Evolutionary conservation across 176 grass and related monocot genomes (phyloP), one percentile per base, ranked within the genome.

Genomic region (Cenchrus americanus): DNA sequence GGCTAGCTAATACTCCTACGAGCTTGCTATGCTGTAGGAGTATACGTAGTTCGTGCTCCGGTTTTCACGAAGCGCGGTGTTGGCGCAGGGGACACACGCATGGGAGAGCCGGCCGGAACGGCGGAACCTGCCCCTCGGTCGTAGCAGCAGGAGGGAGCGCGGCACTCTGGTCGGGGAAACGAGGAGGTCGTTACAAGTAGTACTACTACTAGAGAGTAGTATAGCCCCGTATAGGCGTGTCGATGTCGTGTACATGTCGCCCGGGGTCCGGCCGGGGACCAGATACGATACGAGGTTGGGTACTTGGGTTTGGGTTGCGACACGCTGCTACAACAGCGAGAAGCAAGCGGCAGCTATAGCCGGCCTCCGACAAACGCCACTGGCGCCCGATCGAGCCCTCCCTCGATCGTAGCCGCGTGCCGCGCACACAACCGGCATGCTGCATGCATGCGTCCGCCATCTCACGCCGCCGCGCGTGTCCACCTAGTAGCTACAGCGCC

Each of bases 201-300:
- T 37, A 37, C 34, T 37, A 37, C 34, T 37, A 37, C 34, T 37
- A 37, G 34, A 37, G 34, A 37, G 3, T 37, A 37, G 34, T 37
- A 37, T 30, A 30, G 27, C 27, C 27, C 27, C 27, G 27, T 30
- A 30, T 37, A 37, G 34, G 34, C 34, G 34, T 37, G 34, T 37
- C 34, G 34, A 37, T 27, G 7, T 27, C 7, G 2, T 54, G 15
- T 21, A 6, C 52, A 6, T 76, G 77, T 66, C 62, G 8, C 42
- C 82, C 17, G 69, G 63, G 62, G 71, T 37, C 34, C 34, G 34
- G 34, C 34, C 34, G 34, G 34, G 34, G 34, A 85, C 77, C 77
- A 19, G 81, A 21, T 7, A 21, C 10, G 43, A 52, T 85, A 86
- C 71, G 77, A 77, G 78, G 83, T 77, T 82, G 69, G 34, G 4